Percentiles rank a stretch among this genome's conserved stretches.
These are phyloP conservation scores for Clausena lansium DNA, from an alignment of 345 rosid genomes.

Conservation along the genomic window DNA sequence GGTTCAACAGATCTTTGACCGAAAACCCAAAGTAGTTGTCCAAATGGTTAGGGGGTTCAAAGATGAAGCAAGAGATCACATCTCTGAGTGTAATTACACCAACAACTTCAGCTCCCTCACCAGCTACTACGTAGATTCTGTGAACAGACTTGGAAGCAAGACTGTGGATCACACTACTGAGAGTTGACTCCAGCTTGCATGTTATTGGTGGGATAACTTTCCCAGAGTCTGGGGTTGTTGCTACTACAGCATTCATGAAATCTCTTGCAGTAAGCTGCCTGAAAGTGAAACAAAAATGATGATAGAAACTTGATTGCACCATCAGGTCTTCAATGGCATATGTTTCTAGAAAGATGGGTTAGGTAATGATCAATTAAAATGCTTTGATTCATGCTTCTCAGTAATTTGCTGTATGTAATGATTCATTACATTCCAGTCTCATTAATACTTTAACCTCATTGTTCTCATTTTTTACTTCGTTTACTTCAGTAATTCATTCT, in stretches of 20 bases:
- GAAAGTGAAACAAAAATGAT: slow-evolving; percentile 12
- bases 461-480: background rate
- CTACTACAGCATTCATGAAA: slow-evolving; percentile 52
- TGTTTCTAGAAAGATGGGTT: background rate
- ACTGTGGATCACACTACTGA: slow-evolving; percentile 63
- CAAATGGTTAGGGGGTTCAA: slow-evolving; percentile 69
- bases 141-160: slow-evolving; percentile 72
- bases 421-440: background rate
- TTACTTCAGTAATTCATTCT: background rate
- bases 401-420: background rate
- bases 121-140: slow-evolving; percentile 62
- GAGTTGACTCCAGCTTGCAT: slow-evolving; percentile 56
- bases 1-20: slow-evolving; percentile 51
- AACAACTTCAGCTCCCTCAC: slow-evolving; percentile 46
- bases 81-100: slow-evolving; percentile 90
- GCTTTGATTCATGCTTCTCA: background rate
- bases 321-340: background rate
- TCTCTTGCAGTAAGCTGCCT: slow-evolving; percentile 65
- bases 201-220: slow-evolving; percentile 57
- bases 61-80: slow-evolving; percentile 83
- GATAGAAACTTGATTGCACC: background rate
- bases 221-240: slow-evolving; percentile 37
- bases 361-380: background rate
- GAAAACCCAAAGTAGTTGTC: slow-evolving; percentile 61
- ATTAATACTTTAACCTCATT: background rate